Conservation (phyloP, 2,329 filamentous ascomycete genomes). For the Alternaria atra region DNA sequence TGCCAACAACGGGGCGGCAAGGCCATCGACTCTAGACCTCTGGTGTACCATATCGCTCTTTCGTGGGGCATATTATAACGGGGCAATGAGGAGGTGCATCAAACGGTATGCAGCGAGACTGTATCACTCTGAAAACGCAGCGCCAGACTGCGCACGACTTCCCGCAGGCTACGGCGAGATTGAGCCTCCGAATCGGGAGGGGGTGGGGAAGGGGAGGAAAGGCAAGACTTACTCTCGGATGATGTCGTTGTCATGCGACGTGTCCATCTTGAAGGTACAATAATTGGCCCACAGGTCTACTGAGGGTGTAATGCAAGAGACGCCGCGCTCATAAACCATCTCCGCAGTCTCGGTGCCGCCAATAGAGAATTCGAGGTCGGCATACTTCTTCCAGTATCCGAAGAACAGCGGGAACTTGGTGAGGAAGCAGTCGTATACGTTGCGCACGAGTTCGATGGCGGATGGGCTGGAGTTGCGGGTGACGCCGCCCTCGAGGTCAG, state of each 20-base stretch:
- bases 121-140: slow-evolving; percentile 31
- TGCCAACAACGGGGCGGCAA: slow-evolving; percentile 16
- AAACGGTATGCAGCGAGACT: slow-evolving; percentile 31
- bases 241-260: slow-evolving; percentile 90
- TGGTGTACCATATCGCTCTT: slow-evolving; percentile 16
- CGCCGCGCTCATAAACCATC: slow-evolving; percentile 96
- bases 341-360: slow-evolving; percentile 96
- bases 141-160: slow-evolving; percentile 18
- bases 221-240: slow-evolving; percentile 96
- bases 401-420: slow-evolving; percentile 95
- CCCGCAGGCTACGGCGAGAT: slow-evolving; percentile 39
- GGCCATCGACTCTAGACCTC: slow-evolving; percentile 24
- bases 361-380: slow-evolving; percentile 95
- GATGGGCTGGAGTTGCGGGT: slow-evolving; percentile 97
- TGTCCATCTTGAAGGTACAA: slow-evolving; percentile 97
- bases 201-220: slow-evolving; percentile 31
- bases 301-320: slow-evolving; percentile 90
- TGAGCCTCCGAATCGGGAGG: slow-evolving; percentile 38
- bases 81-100: slow-evolving; percentile 54
- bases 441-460: slow-evolving; percentile 85
- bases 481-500: slow-evolving; percentile 87
- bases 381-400: slow-evolving; percentile 99
- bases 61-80: slow-evolving; percentile 26
- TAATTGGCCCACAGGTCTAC: slow-evolving; percentile 98
- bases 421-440: slow-evolving; percentile 90